A percentile compares a stretch with the other conserved stretches of the same genome.
Evolutionary conservation across 2,329 filamentous ascomycete genomes (phyloP).

Genomic region (Colletotrichum melonis): DNA sequence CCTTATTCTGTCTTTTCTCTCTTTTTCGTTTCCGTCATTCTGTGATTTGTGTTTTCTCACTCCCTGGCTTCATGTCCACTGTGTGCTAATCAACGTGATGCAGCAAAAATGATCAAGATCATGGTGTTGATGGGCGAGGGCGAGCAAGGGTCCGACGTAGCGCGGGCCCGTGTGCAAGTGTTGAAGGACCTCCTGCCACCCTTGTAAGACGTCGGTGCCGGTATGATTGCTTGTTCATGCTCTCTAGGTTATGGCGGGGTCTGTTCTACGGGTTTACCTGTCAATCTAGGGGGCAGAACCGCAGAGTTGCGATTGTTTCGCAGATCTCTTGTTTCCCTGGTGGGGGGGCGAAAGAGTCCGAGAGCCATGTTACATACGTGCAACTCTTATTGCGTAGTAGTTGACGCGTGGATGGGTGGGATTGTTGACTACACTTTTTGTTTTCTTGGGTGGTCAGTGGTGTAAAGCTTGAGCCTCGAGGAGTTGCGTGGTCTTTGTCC

Average conservation of each 20-base stretch:
- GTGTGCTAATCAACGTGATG: constrained; percentile 4
- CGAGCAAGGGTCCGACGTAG: constrained; percentile 67
- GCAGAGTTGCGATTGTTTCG: neutral
- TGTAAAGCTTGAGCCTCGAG: neutral
- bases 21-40: too few relatives aligned
- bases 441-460: neutral
- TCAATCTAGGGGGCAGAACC: neutral
- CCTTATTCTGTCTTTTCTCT: too few relatives aligned
- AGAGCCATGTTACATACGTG: neutral
- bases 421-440: neutral
- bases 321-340: neutral
- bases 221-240: neutral
- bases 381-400: neutral
- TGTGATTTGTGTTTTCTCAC: neutral
- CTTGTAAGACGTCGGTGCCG: neutral
- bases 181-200: constrained; percentile 62
- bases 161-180: constrained; percentile 68
- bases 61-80: neutral
- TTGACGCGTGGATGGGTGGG: neutral
- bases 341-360: neutral
- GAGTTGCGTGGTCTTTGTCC: neutral
- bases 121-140: constrained; percentile 69
- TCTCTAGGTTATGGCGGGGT: neutral
- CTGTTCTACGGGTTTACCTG: too few relatives aligned
- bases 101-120: constrained; percentile 73